Evolutionary conservation across 345 rosid genomes (phyloP).

Genomic region (Rhodamnia argentea): DNA sequence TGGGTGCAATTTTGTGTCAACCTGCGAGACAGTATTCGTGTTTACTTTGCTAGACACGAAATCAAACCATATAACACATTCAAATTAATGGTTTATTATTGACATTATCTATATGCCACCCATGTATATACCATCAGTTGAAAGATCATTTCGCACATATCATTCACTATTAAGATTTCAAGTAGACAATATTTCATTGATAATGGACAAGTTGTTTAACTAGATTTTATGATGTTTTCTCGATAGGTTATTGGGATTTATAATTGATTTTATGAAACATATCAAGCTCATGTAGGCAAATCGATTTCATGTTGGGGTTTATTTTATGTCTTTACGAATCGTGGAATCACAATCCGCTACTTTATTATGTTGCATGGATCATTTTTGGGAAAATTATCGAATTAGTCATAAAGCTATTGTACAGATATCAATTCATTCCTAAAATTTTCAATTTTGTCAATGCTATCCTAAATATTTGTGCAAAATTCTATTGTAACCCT

Average conservation of each 20-base stretch:
- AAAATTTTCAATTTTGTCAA: no score
- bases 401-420: no score
- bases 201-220: background rate
- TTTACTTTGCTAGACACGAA: background rate
- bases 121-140: background rate
- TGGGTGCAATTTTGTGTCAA: background rate
- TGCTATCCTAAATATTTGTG: no score
- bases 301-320: background rate
- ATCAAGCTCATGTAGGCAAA: background rate
- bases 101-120: background rate
- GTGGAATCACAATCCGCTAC: background rate
- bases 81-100: background rate
- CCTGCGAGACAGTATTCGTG: fast-evolving
- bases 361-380: no score
- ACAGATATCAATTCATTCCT: no score
- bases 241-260: background rate
- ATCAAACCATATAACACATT: background rate
- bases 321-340: background rate
- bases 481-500: no score
- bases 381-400: no score
- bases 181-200: background rate
- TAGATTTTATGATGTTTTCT: background rate
- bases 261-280: background rate
- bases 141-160: background rate
- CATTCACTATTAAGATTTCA: background rate